Evolutionary conservation across 176 grass and related monocot genomes (phyloP), one percentile per base, ranked within the genome.

Genomic region (Eleusine coracana): DNA sequence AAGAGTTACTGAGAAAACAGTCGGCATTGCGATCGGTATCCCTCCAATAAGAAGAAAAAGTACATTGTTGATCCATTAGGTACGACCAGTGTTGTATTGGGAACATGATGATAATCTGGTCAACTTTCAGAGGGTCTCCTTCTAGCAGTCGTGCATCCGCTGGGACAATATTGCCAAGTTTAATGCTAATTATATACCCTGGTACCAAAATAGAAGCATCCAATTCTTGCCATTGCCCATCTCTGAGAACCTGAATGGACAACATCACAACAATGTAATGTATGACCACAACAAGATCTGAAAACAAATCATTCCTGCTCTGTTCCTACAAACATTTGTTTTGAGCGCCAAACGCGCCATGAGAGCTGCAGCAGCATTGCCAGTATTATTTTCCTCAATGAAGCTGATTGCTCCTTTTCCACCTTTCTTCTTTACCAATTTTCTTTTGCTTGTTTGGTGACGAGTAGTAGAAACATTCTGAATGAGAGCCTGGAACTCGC

Each of bases 51-150:
- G 85, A 80, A 97, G 89, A 84, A 94, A 92, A 42, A 94, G 92
- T 16, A 97, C 81, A 67, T 94, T 97, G 86, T 97, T 94, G 73
- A 97, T 94, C 89, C 94, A 45, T 87, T 48, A 60, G 81, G 64
- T 97, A 94, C 0, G 94, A 86, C 27, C 92, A 75, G 41, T 87
- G 89, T 69, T 97, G 94, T 62, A 92, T 52, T 3, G 94, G 89
- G 16, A 85, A 97, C 94, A 97, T 97, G 80, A 97, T 62, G 42
- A 97, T 97, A 59, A 97, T 87, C 89, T 94, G 94, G 40, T 97
- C 94, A 79, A 97, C 92, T 90, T 97, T 94, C 1, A 97, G 51
- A 84, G 89, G 89, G 82, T 97, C 94, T 41, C 91, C 94, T 78
- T 90, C 87, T 27, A 97, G 89, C 17, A 94, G 76, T 8, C 94